Conservation (phyloP, 352 stramenopile genomes). For the Globisporangium lucens region DNA sequence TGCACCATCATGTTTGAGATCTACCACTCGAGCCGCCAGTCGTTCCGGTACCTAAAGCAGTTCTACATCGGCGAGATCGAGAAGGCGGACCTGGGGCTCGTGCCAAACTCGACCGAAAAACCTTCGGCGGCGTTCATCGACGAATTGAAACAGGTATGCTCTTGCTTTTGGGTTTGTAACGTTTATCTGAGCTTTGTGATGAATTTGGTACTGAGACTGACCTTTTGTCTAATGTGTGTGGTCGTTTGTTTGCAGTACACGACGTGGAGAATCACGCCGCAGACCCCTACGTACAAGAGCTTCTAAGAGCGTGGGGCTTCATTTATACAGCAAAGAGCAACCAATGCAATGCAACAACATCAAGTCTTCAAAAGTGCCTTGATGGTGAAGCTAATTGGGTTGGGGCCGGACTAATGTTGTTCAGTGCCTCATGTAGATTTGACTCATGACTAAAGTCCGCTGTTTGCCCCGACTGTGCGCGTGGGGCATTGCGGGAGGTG, state of each 20-base stretch:
- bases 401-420: not conserved
- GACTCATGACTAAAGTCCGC: conserved; percentile 21
- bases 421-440: not conserved
- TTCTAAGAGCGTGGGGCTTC: conserved; percentile 40
- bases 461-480: conserved; percentile 41
- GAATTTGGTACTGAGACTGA: not conserved
- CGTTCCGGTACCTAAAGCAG: conserved; percentile 89
- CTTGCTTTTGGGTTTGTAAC: not conserved
- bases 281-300: conserved; percentile 70
- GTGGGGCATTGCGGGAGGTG: conserved; percentile 61
- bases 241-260: conserved; percentile 50
- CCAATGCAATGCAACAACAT: not conserved
- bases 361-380: no score
- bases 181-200: not conserved
- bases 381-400: not conserved
- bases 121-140: conserved; percentile 73
- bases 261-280: conserved; percentile 66
- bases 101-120: conserved; percentile 46
- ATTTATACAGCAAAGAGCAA: not conserved
- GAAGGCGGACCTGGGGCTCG: conserved; percentile 46
- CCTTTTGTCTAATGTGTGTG: not conserved
- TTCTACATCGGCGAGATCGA: conserved; percentile 90
- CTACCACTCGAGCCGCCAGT: conserved; percentile 89
- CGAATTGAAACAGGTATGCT: conserved; percentile 58
- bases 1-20: conserved; percentile 91